Base-by-base conservation (phyloP, 805 yeast genomes). In the Ogataea thermomethanolica region DNA sequence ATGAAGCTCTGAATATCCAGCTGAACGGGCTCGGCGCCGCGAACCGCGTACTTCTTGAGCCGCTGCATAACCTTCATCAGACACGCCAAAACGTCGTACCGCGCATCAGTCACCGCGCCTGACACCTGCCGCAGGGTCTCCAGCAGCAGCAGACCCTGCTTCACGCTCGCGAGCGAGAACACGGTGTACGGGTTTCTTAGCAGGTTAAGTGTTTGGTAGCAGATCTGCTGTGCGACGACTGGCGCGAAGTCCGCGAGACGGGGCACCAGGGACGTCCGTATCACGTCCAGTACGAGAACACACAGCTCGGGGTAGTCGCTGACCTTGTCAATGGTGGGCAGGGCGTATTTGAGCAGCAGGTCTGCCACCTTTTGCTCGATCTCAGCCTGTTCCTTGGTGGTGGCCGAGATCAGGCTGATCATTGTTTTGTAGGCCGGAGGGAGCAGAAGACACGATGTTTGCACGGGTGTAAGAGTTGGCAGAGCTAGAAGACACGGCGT, bases 391-490 rank as follows among this genome's bases (percentile, higher is more conserved):
- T 39, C 42, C 1, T 6, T 4, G 3, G 40, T 35, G 5, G 51
- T 24, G 5, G 41, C 33, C 13, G 45, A 25, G 27, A 45, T 37
- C 10, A 61, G 29, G 2, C 37, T 30, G 1, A 57, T 25, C 7
- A 49, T 34, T 0, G 59, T 36, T 10, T 49, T 36, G 29, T 62
- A 62, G 0, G 62, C 54, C 9, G 41, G 12, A 2, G 54, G 51
- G 3, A 62, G 40, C 2, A 60, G 45, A 8, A 17, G 1, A 1
- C 33, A 21, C 7, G 61, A 53, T 25, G 53, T 50, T 2, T 38
- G 39, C 6, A 37, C 45, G 1, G 66, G 59, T 3, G 64, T 59
- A 12, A 56, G 49, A 5, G 56, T 33, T 3, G 66, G 66, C 25
- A 62, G 45, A 5, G 61, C 47, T 23, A 62, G 35, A 10, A 62